Percentiles rank a stretch among this genome's conserved stretches.
Evolutionary conservation across 83 land plant genomes (phyloP).

Genomic region (Larix sibirica): DNA sequence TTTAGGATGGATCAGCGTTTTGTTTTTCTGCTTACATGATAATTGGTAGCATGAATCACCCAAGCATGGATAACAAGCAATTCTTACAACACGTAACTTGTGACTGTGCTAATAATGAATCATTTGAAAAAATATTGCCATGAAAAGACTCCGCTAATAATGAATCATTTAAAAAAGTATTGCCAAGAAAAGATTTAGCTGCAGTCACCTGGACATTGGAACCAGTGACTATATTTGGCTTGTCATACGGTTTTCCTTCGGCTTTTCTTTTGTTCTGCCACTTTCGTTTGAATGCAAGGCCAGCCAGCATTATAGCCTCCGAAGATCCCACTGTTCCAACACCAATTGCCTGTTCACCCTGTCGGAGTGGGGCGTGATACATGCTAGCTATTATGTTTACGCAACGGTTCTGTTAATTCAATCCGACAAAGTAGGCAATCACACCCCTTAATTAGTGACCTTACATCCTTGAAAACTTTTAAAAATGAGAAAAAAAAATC

Average conservation of each 20-base stretch:
- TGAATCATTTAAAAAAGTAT: too few species aligned
- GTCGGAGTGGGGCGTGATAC: conserved; percentile 61
- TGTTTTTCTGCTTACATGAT: too few species aligned
- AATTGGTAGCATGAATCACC: too few species aligned
- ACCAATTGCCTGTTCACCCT: conserved; percentile 53
- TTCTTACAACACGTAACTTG: too few species aligned
- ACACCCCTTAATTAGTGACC: background rate
- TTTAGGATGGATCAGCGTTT: too few species aligned
- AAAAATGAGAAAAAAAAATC: background rate
- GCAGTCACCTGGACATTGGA: conserved; percentile 59
- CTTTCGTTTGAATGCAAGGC: conserved; percentile 62
- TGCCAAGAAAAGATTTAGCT: background rate
- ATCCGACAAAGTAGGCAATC: conserved; percentile 3
- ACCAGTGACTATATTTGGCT: conserved; percentile 71
- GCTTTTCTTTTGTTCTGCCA: conserved; percentile 74
- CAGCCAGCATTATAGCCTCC: conserved; percentile 74
- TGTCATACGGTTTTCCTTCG: conserved; percentile 57
- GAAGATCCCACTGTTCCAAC: conserved; percentile 68
- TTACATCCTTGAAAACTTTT: background rate
- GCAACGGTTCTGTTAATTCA: conserved; percentile 61
- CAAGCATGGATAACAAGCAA: too few species aligned
- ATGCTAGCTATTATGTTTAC: conserved; percentile 75
- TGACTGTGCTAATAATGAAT: too few species aligned
- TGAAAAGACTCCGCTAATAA: too few species aligned
- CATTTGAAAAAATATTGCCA: too few species aligned